Conservation (phyloP, 805 yeast species). For the Wickerhamomyces bovis region DNA sequence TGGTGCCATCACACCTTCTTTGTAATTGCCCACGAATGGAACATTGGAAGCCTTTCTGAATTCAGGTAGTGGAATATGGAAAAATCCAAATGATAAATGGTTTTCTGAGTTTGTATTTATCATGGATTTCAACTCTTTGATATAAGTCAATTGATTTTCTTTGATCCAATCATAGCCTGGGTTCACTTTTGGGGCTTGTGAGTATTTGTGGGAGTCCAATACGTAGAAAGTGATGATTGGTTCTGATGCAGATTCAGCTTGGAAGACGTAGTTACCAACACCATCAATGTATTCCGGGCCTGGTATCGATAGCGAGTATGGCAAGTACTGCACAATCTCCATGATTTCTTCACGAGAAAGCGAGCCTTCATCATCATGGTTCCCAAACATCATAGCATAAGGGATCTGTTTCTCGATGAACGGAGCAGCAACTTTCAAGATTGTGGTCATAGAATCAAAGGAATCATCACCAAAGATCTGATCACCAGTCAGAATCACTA, state of each 20-base stretch:
- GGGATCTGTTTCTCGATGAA: constrained; percentile 66
- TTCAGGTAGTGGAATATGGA: constrained; percentile 93
- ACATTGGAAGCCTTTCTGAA: constrained; percentile 43
- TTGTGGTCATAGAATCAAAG: constrained; percentile 76
- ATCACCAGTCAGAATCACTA: constrained; percentile 87
- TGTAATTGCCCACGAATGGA: constrained; percentile 51
- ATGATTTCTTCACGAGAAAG: constrained; percentile 55
- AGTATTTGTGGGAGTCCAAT: constrained; percentile 78
- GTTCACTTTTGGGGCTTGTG: constrained; percentile 54
- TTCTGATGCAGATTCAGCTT: constrained; percentile 34
- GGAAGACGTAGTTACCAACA: constrained; percentile 69
- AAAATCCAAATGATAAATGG: constrained; percentile 78
- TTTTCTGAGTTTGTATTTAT: constrained; percentile 23
- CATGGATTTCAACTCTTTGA: constrained; percentile 33
- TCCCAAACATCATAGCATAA: constrained; percentile 82
- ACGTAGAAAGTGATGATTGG: constrained; percentile 61
- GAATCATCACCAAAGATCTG: constrained; percentile 77
- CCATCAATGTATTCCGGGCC: constrained; percentile 75
- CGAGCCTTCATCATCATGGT: constrained; percentile 90
- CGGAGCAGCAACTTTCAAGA: constrained; percentile 72
- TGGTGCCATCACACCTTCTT: constrained; percentile 81
- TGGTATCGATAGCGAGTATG: constrained; percentile 54
- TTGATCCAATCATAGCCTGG: constrained; percentile 88
- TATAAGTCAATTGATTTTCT: constrained; percentile 56
- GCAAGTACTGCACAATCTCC: constrained; percentile 49